Base-by-base conservation (phyloP, 768 basidiomycete genomes). In the Amylocystis lapponica region DNA sequence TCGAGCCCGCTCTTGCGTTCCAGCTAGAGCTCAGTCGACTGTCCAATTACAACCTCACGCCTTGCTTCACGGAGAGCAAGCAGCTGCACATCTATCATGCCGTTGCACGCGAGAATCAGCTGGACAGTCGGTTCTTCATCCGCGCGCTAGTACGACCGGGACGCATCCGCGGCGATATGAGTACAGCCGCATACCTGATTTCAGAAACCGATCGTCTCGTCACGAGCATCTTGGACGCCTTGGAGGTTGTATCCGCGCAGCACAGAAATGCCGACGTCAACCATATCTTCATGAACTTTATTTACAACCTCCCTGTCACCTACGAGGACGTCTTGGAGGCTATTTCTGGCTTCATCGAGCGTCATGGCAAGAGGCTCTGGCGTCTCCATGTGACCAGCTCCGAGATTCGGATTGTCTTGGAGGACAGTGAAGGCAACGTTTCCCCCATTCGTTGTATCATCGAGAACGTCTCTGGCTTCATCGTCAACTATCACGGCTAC, bases 31-130 rank as follows among this genome's bases (percentile, higher is more conserved):
- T 99, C 47, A 88, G 86, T 64, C 91, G 96, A 35, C 76, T 99
- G 43, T 95, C 93, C 13, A 88, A 94, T 72, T 98, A 97, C 71
- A 92, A 94, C 62, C 77, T 99, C 61, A 87, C 80, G 30, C 95
- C 96, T n/a, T 83, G 84, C 69, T 93, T 94, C 60, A 91, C 92
- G 36, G 93, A 98, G 67, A 87, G 90, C 67, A 87, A 95, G 61
- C 95, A 98, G 66, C 88, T 98, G 37, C 96, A 98, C 67, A 88
- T 99, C 57, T 98, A 99, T 67, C 92, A 95, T 56, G 94, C 86
- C 34, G 79, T 95, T 39, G 94, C 93, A 25, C 78, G 81, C 47
- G 96, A 97, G 70, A 98, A 98, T 67, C 87, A 95, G 52, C 79
- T 96, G n/a, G 96, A 99, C 64, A 90, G 80, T 52, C 81, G 96